Percentiles rank a stretch among this genome's conserved stretches.
Conservation (phyloP, 2,329 filamentous ascomycete species). For the Stemphylium vesicarium region DNA sequence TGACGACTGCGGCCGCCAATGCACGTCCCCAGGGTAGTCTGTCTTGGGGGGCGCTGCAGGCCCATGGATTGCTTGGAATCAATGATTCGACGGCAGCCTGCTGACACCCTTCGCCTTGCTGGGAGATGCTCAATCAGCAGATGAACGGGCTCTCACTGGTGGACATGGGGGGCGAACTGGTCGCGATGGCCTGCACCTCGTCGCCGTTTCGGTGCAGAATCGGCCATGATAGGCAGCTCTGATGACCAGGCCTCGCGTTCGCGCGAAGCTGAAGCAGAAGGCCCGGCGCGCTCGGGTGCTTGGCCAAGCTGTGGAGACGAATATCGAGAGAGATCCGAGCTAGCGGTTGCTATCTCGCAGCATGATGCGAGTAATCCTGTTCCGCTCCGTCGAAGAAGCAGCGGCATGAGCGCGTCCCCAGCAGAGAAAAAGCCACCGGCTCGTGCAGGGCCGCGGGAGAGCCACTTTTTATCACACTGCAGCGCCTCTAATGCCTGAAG, state of each 20-base stretch:
- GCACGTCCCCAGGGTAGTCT: constrained; percentile 27
- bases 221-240: constrained; percentile 33
- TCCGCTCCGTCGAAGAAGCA: constrained; percentile 10
- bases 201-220: constrained; percentile 29
- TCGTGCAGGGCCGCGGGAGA: constrained; percentile 15
- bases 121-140: constrained; percentile 41
- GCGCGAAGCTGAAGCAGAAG: constrained; percentile 10
- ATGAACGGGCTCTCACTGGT: constrained; percentile 32
- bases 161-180: constrained; percentile 17
- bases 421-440: constrained; percentile 19
- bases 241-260: constrained; percentile 8
- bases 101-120: constrained; percentile 35
- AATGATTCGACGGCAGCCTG: constrained; percentile 42
- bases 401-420: not conserved
- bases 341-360: constrained; percentile 33
- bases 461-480: constrained; percentile 22
- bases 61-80: constrained; percentile 16
- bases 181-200: constrained; percentile 22
- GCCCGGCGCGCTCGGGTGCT: constrained; percentile 19
- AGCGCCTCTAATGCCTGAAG: constrained; percentile 16
- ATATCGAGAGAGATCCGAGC: constrained; percentile 26
- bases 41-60: constrained; percentile 36
- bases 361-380: constrained; percentile 35
- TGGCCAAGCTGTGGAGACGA: constrained; percentile 23
- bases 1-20: constrained; percentile 47